Evolutionary conservation across 2,329 filamentous ascomycete genomes (phyloP).

Genomic region (Shiraia bambusicola): DNA sequence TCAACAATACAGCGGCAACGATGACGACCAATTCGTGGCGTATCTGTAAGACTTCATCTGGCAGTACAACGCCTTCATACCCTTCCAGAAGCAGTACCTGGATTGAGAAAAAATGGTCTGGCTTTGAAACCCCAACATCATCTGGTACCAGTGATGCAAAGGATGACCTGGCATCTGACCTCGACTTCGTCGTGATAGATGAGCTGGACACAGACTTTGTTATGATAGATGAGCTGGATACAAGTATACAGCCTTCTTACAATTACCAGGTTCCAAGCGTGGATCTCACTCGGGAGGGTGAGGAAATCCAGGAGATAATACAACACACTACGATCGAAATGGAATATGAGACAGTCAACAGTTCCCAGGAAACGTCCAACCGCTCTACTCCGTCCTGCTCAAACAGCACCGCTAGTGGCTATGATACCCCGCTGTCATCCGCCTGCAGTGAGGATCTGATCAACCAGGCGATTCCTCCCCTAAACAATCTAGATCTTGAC

Average conservation of each 20-base stretch:
- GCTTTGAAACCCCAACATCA: constrained; percentile 3
- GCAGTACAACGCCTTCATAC: constrained; percentile 1
- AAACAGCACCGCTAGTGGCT: constrained; percentile 5
- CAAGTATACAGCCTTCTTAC: constrained; percentile 5
- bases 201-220: too few relatives aligned
- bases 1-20: constrained; percentile 1
- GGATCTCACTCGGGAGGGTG: constrained; percentile 2
- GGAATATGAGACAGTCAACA: constrained; percentile 5
- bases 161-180: constrained; percentile 5
- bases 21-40: constrained; percentile 1
- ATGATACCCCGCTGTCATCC: constrained; percentile 4
- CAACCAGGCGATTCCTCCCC: constrained; percentile 1
- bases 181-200: constrained; percentile 4
- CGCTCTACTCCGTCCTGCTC: constrained; percentile 5
- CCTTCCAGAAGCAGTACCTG: constrained; percentile 1
- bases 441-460: constrained; percentile 6
- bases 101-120: constrained; percentile 4
- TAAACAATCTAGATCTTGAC: constrained; percentile 8
- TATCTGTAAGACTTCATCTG: constrained; percentile 2
- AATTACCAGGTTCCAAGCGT: constrained; percentile 3
- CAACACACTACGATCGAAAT: constrained; percentile 4
- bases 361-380: constrained; percentile 5
- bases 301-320: constrained; percentile 4
- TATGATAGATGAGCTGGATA: constrained; percentile 5
- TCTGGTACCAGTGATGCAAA: constrained; percentile 6